Base-by-base conservation (phyloP, 2,329 filamentous ascomycete genomes). In the Leptodontidium sp. region DNA sequence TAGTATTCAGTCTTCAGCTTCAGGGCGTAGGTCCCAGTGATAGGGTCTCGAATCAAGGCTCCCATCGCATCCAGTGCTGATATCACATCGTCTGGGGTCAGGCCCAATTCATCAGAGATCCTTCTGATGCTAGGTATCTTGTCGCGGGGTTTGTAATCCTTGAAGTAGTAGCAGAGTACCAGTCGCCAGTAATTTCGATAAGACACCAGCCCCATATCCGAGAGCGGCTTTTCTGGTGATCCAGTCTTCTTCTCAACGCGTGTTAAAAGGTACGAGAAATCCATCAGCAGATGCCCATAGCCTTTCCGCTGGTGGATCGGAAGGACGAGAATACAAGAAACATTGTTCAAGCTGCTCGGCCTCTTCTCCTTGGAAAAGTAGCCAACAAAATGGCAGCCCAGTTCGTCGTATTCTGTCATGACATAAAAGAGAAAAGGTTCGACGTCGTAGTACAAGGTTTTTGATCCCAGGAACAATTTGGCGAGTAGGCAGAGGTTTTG, bases 341-440 rank as follows among this genome's bases (percentile, higher is more conserved):
- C 96, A 73, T 99, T 99, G 80, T 99, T 98, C 75, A 94, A 91
- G 70, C 94, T 97, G 80, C 93, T 95, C 1, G 93, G 91, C 53
- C 97, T 87, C 82, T 99, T 99, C 82, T 99, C 96, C 79, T 99
- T 99, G 62, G 96, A 98, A 77, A 99, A 99, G 78, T 99, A 99
- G n/a, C 96, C 96, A 32, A 98, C 95, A 74, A 99, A 96, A 78
- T 98, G 96, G 78, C 96, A 98, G 21, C 95, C 95, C 21, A 91
- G 88, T 66, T 96, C 91, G 77, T 98, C 93, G 75, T 94, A 95
- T 75, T 97, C 96, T 73, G 94, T 97, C 82, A 98, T 93, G 75
- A 98, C 94, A 79, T 98, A 98, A 82, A 98, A 98, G 7, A 98
- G 81, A 79, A 98, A 98, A 0, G 95, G 96, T 74, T 98, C 95